Evolutionary conservation across 2,329 filamentous ascomycete genomes (phyloP), one percentile per base, ranked within the genome.

Genomic region (Raffaelea albimanens): DNA sequence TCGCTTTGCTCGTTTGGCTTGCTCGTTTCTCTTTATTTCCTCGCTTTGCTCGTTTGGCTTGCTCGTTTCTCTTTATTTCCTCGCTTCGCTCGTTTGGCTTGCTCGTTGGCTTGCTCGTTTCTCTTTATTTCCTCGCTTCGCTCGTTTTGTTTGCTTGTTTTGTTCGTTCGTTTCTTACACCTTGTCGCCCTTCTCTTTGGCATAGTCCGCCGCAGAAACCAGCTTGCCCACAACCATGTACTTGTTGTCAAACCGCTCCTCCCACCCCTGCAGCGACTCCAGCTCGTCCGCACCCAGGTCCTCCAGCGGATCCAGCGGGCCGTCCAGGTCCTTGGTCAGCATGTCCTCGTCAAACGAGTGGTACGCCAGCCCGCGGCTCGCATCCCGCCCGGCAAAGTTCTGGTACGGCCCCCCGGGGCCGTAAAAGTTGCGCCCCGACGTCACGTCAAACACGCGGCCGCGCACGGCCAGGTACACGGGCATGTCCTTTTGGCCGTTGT

Each of bases 281-380:
- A 85, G 68, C 72, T 95, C 83, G 50, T 91, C 88, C 1, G 63
- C 64, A 5, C 79, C 80, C 51, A 97, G 66, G 49, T 83, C 87
- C 45, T 79, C 73, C 40, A 95, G 71, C 46, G 74, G 79, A 62
- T 95, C 89, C 53, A 96, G 69, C 40, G 88, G 87, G 0, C 80
- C 91, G 49, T 93, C 80, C 47, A 97, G 68, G 64, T 99, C 85
- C 71, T 91, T 81, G 18, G 93, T 97, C 67, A 97, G 69, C 89
- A 97, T 95, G 7, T 90, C 85, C 71, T 87, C 80, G 62, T 96
- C 93, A 64, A 98, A 97, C 69, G 87, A 95, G 50, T 90, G 87
- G 64, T 80, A 87, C 1, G 93, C 91, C 51, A 98, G 69, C 1
- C 93, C 93, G 45, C 91, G 77, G 54, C 80, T 88, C 19, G 93